Evolutionary conservation across 192 early-diverging fungal genomes (phyloP), one percentile per base, ranked within the genome.

Genomic region (Backusella macrospora): DNA sequence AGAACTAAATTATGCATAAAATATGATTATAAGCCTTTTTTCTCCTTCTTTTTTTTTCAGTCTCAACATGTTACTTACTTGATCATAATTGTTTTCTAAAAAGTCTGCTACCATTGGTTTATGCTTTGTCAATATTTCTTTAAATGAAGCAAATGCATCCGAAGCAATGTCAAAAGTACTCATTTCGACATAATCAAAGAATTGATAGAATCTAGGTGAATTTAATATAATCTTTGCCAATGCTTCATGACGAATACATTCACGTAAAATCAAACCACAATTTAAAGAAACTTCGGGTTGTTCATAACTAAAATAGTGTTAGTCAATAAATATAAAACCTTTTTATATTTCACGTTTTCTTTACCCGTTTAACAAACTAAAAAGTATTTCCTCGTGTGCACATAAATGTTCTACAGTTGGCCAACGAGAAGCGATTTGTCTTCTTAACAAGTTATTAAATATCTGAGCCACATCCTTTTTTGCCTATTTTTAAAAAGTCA

Each of bases 401-500:
- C 88, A 89, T 71, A 99, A 89, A 77, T 98, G 96, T 79, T 99
- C 98, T 65, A 97, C 94, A 0, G 97, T 99, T 13, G 98, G 98
- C 77, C 93, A 95, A 69, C 97, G 90, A 6, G 94, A 89, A 48
- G 96, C 96, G 76, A 98, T 95, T 80, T 96, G 93, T 74, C 98
- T 87, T 73, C 97, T 88, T 62, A 99, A 87, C 65, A 99, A 88
- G 73, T 96, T 97, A 79, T 97, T 97, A 83, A 99, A 99, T 73
- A 99, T 98, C 78, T 95, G 92, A 71, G 94, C 92, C 26, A 98
- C 96, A 76, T 99, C 98, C 86, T 99, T 99, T 79, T 94, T 93
- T 67, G 94, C 94, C 92, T 92, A 62, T 42, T 55, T 16, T 47
- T 48, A 47, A 79, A 23, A 79, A 68, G 10, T 65, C 40, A 46